Percentiles rank a stretch among this genome's conserved stretches.
phyloP scores from a whole-genome alignment of 345 rosid species.

The Heritiera fomes region DNA sequence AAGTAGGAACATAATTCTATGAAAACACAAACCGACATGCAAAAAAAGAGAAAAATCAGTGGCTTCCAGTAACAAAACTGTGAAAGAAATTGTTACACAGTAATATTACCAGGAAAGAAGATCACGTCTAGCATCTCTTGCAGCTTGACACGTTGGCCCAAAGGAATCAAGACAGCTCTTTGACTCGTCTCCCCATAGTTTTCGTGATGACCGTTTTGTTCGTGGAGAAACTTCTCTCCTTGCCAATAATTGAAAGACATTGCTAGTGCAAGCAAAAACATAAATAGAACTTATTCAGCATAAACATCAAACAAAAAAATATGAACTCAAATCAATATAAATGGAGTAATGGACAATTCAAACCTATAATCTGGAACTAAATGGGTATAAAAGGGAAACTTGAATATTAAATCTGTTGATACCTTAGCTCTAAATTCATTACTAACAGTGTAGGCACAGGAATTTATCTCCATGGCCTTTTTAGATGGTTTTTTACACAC shows the following conservation, averaged over 20 bases:
- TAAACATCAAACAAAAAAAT: background rate
- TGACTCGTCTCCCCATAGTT: conserved; percentile 57
- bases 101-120: conserved; percentile 70
- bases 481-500: background rate
- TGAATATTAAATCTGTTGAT: background rate
- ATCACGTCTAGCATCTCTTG: conserved; percentile 53
- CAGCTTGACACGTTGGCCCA: conserved; percentile 33
- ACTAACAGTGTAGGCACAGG: background rate
- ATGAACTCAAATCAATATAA: conserved; percentile 4
- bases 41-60: background rate
- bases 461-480: background rate
- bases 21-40: background rate
- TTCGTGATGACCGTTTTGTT: conserved; percentile 54
- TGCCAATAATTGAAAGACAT: conserved; percentile 58
- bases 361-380: background rate
- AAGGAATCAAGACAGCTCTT: conserved; percentile 35
- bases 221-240: conserved; percentile 69
- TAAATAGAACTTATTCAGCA: conserved; percentile 1
- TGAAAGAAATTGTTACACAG: background rate
- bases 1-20: background rate
- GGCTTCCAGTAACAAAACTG: conserved; percentile 10
- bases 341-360: background rate
- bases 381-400: background rate
- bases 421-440: background rate
- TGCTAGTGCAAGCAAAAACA: conserved; percentile 40